Percentiles rank a stretch among this genome's conserved stretches.
Conservation (phyloP, 306 rosid genomes). For the Fragaria iinumae region DNA sequence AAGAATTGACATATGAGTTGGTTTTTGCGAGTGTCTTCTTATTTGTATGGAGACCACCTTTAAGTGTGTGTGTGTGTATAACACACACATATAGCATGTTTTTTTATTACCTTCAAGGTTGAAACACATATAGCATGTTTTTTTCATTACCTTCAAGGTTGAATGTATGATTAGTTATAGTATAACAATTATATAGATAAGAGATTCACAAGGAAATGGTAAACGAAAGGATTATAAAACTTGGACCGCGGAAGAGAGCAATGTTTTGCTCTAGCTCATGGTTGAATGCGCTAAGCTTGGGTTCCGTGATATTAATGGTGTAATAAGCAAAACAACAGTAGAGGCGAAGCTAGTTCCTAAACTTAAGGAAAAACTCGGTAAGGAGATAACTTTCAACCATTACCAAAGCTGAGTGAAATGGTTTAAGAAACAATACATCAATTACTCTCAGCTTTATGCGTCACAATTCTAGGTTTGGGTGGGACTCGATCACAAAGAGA, state of each 20-base stretch:
- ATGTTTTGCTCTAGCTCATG: neutral
- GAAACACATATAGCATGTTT: no score
- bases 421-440: neutral
- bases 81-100: no score
- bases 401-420: slow-evolving; percentile 3
- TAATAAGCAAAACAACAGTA: neutral
- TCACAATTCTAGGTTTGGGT: neutral
- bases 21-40: no score
- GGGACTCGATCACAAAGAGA: neutral
- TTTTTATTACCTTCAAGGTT: no score
- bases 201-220: no score
- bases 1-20: no score
- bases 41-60: no score
- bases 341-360: neutral
- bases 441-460: neutral
- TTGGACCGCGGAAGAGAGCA: neutral
- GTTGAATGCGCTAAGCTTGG: neutral
- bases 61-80: no score
- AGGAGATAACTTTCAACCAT: neutral
- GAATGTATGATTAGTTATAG: no score
- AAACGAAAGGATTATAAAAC: no score
- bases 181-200: no score
- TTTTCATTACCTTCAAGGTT: no score
- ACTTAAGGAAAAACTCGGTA: neutral
- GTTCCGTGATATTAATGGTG: slow-evolving; percentile 3